These are phyloP conservation scores for Uncinocarpus reesii DNA, from an alignment of 2,329 filamentous ascomycete genomes.

Conservation along the genomic window DNA sequence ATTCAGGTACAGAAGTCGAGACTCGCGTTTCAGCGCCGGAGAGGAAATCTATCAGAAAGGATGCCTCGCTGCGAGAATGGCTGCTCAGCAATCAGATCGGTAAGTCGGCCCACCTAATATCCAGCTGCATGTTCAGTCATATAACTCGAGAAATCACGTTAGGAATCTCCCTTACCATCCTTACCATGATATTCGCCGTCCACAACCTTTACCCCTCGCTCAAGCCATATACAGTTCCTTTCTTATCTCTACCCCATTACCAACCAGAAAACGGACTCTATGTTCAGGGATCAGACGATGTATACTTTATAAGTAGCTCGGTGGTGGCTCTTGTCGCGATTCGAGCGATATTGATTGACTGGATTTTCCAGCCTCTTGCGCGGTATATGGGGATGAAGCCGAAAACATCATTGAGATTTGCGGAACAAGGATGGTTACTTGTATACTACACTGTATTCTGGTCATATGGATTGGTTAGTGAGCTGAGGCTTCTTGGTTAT, in stretches of 20 bases:
- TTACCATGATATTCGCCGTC: constrained; percentile 70
- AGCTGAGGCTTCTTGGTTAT: constrained; percentile 1
- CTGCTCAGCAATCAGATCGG: constrained; percentile 71
- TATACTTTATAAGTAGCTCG: constrained; percentile 65
- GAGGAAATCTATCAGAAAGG: constrained; percentile 21
- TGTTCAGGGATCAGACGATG: constrained; percentile 66
- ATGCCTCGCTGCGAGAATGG: constrained; percentile 45
- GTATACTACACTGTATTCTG: constrained; percentile 76
- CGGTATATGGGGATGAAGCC: constrained; percentile 61
- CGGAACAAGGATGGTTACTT: constrained; percentile 87
- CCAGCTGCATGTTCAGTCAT: not conserved
- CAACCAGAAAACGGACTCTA: constrained; percentile 60
- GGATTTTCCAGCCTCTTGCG: constrained; percentile 69
- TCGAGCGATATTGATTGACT: constrained; percentile 76
- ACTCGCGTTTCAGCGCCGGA: constrained; percentile 31
- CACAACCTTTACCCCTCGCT: constrained; percentile 75
- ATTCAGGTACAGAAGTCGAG: constrained; percentile 32
- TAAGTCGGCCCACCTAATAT: constrained; percentile 35
- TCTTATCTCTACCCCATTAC: constrained; percentile 78
- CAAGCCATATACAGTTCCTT: constrained; percentile 68
- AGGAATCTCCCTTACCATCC: constrained; percentile 78
- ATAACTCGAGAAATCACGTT: not conserved
- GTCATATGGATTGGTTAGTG: constrained; percentile 67
- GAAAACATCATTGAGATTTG: constrained; percentile 73
- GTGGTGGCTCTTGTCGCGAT: constrained; percentile 79